phyloP scores from a whole-genome alignment of 208 protist species.

The Leishmania aethiopica region DNA sequence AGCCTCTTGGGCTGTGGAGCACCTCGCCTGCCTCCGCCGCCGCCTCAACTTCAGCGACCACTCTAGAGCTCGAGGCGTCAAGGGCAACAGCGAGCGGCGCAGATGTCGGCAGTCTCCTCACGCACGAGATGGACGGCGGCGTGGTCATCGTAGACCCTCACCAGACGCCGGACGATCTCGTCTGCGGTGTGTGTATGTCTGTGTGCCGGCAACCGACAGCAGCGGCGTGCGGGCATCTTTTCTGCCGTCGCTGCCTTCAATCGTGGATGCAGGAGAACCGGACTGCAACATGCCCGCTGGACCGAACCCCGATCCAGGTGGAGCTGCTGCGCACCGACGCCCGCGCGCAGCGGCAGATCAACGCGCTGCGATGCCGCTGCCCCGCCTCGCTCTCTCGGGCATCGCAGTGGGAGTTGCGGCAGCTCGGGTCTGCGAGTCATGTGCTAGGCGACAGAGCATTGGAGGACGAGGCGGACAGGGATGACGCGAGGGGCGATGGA shows the following conservation, averaged over 20 bases:
- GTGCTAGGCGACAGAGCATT: background rate
- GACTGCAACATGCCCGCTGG: conserved; percentile 7
- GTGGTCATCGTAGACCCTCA: conserved; percentile 8
- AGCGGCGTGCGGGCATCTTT: conserved; percentile 15
- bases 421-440: background rate
- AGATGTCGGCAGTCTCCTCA: conserved; percentile 9
- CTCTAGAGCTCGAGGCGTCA: background rate
- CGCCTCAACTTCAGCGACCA: background rate
- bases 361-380: conserved; percentile 7
- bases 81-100: background rate
- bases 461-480: background rate
- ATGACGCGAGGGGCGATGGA: background rate
- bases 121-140: conserved; percentile 12
- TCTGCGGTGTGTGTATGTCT: conserved; percentile 20
- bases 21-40: background rate
- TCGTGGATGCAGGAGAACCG: conserved; percentile 7
- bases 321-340: conserved; percentile 13
- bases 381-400: conserved; percentile 8
- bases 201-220: conserved; percentile 12
- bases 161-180: conserved; percentile 7
- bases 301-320: conserved; percentile 6
- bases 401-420: conserved; percentile 4
- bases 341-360: conserved; percentile 24
- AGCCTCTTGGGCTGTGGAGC: conserved; percentile 4
- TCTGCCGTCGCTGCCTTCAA: conserved; percentile 19